Conservation (phyloP, 2,329 filamentous ascomycete genomes). For the Laburnicola sp. region DNA sequence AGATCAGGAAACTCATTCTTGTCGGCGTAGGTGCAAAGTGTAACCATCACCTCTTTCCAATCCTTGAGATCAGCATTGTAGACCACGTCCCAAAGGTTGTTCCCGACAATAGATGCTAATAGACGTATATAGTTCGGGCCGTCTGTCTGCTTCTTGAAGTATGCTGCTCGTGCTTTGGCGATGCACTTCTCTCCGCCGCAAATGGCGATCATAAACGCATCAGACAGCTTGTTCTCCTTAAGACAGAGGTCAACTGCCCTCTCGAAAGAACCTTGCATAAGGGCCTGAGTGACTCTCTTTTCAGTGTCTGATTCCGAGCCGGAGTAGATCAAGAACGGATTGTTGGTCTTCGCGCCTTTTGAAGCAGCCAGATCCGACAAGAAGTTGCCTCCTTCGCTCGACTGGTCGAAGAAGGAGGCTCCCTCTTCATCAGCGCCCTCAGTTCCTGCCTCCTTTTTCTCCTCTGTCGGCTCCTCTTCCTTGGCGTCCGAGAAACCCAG, state of each 20-base stretch:
- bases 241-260: slow-evolving; percentile 87
- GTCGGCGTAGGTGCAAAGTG: slow-evolving; percentile 92
- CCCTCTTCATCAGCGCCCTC: slow-evolving; percentile 50
- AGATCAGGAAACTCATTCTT: slow-evolving; percentile 90
- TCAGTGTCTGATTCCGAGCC: slow-evolving; percentile 84
- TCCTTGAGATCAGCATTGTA: slow-evolving; percentile 90
- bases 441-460: slow-evolving; percentile 46
- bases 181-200: slow-evolving; percentile 92
- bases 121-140: slow-evolving; percentile 91
- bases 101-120: slow-evolving; percentile 86
- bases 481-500: slow-evolving; percentile 75
- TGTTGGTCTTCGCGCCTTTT: slow-evolving; percentile 90
- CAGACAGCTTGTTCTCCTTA: slow-evolving; percentile 85
- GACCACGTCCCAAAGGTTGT: slow-evolving; percentile 97
- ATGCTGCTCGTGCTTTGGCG: slow-evolving; percentile 89
- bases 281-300: slow-evolving; percentile 79
- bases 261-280: slow-evolving; percentile 89
- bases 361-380: slow-evolving; percentile 80
- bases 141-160: slow-evolving; percentile 79
- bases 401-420: slow-evolving; percentile 80
- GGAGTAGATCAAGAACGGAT: slow-evolving; percentile 87
- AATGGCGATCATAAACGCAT: slow-evolving; percentile 97
- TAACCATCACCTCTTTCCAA: slow-evolving; percentile 98
- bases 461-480: slow-evolving; percentile 43
- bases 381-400: slow-evolving; percentile 75